phyloP scores from a whole-genome alignment of 1,284 basidiomycete genomes.

The Anthracocystis walkeri region DNA sequence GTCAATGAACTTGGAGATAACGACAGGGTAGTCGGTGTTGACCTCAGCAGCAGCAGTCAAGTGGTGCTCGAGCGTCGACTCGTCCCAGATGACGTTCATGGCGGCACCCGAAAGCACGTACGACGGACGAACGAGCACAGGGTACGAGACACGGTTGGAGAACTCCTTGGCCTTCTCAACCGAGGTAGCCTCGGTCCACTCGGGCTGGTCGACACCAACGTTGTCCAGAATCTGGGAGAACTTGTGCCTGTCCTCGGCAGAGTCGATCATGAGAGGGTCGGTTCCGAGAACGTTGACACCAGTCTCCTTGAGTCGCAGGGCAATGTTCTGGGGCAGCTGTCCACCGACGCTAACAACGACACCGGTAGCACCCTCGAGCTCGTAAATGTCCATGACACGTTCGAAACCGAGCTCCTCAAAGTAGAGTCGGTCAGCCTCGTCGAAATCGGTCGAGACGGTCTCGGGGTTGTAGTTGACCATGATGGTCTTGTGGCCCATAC shows the following conservation, averaged over 20 bases:
- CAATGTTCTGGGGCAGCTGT: constrained; percentile 88
- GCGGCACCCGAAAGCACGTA: constrained; percentile 98
- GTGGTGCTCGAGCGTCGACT: constrained; percentile 87
- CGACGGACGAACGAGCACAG: constrained; percentile 71
- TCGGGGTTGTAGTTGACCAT: constrained; percentile 99
- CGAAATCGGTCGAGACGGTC: constrained; percentile 98
- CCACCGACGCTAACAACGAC: constrained; percentile 97
- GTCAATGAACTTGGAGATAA: constrained; percentile 98
- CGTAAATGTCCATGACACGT: constrained; percentile 99
- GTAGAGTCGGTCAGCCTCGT: constrained; percentile 97
- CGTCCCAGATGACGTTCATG: constrained; percentile 98
- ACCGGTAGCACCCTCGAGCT: constrained; percentile 90
- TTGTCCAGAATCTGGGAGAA: constrained; percentile 96
- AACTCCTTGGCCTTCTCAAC: constrained; percentile 92
- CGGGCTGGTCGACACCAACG: constrained; percentile 95
- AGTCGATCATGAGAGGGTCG: constrained; percentile 94
- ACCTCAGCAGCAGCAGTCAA: constrained; percentile 94
- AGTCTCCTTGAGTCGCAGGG: constrained; percentile 88
- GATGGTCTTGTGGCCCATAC: constrained; percentile 92
- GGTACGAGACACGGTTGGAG: constrained; percentile 79
- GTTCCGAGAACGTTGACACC: constrained; percentile 96
- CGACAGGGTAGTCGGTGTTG: constrained; percentile 95
- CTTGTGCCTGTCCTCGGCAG: constrained; percentile 98
- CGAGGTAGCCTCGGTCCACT: constrained; percentile 91
- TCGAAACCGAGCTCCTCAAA: constrained; percentile 98